phyloP scores from a whole-genome alignment of 306 rosid genomes.

The Quillaja saponaria region DNA sequence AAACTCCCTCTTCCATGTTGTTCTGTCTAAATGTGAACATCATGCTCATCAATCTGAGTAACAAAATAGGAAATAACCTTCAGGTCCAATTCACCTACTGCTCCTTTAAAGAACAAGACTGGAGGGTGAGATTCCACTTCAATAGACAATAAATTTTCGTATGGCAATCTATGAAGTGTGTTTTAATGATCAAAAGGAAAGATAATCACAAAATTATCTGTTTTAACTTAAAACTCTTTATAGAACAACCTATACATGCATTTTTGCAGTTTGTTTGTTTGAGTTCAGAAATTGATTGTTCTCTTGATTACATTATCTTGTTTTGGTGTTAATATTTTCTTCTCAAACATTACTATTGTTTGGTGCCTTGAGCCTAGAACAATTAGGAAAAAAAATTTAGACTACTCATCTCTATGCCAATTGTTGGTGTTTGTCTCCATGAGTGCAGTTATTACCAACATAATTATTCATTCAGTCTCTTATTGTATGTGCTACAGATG shows the following conservation, averaged over 20 bases:
- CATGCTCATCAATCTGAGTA: constrained; percentile 5
- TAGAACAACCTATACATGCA: background rate
- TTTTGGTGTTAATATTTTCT: too few species aligned
- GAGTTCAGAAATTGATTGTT: too few species aligned
- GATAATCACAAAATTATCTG: background rate
- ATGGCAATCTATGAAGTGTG: background rate
- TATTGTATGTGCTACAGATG: constrained; percentile 34
- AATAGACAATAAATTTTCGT: too few species aligned
- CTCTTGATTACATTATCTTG: too few species aligned
- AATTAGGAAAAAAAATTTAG: background rate
- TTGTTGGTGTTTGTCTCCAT: background rate
- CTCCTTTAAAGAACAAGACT: background rate
- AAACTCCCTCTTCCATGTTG: background rate
- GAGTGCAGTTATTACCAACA: background rate
- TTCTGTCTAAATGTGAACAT: background rate
- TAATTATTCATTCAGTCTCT: constrained; percentile 9
- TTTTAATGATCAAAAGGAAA: background rate
- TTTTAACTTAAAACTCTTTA: too few species aligned
- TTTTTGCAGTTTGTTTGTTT: background rate
- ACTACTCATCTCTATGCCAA: too few species aligned
- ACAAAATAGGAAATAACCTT: background rate
- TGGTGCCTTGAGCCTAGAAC: background rate
- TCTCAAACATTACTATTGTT: background rate
- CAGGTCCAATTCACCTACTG: background rate
- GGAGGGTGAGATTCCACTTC: background rate